A percentile compares a stretch with the other conserved stretches of the same genome.
phyloP scores from a whole-genome alignment of 2,329 filamentous ascomycete species.

The Calonectria montana region DNA sequence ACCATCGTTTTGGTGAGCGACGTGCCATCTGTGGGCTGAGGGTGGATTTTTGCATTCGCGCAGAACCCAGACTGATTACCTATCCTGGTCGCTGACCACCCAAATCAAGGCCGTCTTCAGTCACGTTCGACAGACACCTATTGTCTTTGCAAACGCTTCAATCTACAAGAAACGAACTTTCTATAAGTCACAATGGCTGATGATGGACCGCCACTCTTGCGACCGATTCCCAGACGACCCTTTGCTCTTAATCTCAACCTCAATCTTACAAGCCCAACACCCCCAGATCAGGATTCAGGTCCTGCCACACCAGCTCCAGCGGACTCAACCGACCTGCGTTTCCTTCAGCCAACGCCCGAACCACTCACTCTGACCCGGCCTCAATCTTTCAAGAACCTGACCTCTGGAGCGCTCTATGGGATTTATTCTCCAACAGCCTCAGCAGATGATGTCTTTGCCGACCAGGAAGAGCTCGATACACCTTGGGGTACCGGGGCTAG shows the following conservation, averaged over 20 bases:
- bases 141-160: neutral
- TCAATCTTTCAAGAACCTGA: conserved; percentile 86
- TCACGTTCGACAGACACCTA: neutral
- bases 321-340: conserved; percentile 49
- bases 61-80: conserved; percentile 9
- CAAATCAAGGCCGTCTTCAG: neutral
- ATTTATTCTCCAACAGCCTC: conserved; percentile 83
- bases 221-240: conserved; percentile 77
- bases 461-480: conserved; percentile 68
- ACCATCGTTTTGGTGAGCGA: neutral
- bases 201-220: conserved; percentile 67
- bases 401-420: conserved; percentile 87
- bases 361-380: conserved; percentile 69
- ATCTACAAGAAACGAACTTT: neutral
- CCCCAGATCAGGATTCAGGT: conserved; percentile 50
- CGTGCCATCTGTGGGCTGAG: conserved; percentile 13
- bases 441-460: conserved; percentile 57
- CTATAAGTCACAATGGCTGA: conserved; percentile 48
- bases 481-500: conserved; percentile 85
- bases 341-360: conserved; percentile 53
- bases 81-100: conserved; percentile 9
- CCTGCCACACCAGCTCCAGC: conserved; percentile 31
- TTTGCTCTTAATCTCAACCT: conserved; percentile 73
- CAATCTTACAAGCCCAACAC: conserved; percentile 59
- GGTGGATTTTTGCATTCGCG: conserved; percentile 4